A percentile compares a stretch with the other conserved stretches of the same genome.
Evolutionary conservation across 2,329 filamentous ascomycete species (phyloP).

Genomic region (Basipetospora chlamydospora): DNA sequence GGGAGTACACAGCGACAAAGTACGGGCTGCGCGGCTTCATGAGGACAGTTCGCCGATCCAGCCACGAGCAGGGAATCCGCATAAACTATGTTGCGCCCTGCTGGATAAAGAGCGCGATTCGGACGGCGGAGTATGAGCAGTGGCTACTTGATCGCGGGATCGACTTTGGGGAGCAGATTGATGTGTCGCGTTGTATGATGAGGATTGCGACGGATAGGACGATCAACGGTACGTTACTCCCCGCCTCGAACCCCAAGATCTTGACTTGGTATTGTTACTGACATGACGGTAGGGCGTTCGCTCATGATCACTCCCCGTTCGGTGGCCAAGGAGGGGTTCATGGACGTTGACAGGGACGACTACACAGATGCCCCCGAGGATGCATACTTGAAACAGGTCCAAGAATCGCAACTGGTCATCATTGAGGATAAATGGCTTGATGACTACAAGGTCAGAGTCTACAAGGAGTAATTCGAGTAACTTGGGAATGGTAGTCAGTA

Average conservation of each 20-base stretch:
- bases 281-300: constrained; percentile 16
- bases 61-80: constrained; percentile 26
- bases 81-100: constrained; percentile 31
- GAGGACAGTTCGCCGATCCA: constrained; percentile 21
- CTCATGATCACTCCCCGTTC: constrained; percentile 24
- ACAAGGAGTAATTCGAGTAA: no score
- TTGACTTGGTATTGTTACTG: background rate
- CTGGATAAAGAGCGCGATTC: constrained; percentile 21
- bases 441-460: constrained; percentile 19
- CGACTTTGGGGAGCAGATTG: constrained; percentile 22
- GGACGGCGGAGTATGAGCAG: constrained; percentile 24
- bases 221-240: constrained; percentile 15
- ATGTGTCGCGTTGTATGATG: constrained; percentile 19
- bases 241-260: background rate
- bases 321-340: constrained; percentile 23
- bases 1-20: constrained; percentile 27
- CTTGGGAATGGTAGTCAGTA: no score
- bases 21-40: constrained; percentile 29
- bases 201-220: constrained; percentile 16
- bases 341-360: constrained; percentile 24
- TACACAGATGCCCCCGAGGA: constrained; percentile 17
- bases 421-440: constrained; percentile 26
- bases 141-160: constrained; percentile 23
- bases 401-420: constrained; percentile 23
- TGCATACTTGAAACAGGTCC: constrained; percentile 21